Evolutionary conservation across 2,329 filamentous ascomycete species (phyloP).

Genomic region (Leptographium wingfieldii): DNA sequence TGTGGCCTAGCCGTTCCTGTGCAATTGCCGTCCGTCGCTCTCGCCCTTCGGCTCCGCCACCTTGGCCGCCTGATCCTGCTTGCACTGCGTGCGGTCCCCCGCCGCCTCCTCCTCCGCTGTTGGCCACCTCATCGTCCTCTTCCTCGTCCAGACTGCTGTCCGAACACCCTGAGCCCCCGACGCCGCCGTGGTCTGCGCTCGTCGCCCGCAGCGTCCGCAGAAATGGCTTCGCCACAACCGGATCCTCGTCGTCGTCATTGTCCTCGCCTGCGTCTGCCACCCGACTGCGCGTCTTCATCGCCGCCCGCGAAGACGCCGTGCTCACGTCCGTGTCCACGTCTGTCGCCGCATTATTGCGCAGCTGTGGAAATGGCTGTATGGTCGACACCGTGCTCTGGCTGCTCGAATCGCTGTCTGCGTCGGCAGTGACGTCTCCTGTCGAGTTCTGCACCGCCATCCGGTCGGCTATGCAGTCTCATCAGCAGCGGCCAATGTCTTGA

Average conservation of each 20-base stretch:
- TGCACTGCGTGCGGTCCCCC: neutral
- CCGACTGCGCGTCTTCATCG: constrained; percentile 8
- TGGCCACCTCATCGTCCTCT: constrained; percentile 21
- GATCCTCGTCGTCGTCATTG: constrained; percentile 46
- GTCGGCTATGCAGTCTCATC: neutral
- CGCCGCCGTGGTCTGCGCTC: constrained; percentile 31
- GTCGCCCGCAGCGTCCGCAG: constrained; percentile 40
- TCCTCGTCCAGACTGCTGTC: constrained; percentile 13
- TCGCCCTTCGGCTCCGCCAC: neutral
- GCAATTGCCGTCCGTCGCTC: constrained; percentile 1
- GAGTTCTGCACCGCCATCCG: neutral
- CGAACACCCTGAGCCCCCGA: constrained; percentile 13
- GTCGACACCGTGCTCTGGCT: constrained; percentile 10
- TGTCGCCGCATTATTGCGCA: constrained; percentile 27
- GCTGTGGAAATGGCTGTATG: constrained; percentile 22
- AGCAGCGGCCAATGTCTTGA: too few species aligned
- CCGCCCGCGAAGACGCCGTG: neutral
- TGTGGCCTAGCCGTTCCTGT: constrained; percentile 31
- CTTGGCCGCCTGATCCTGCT: too few species aligned
- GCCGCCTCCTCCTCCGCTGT: neutral
- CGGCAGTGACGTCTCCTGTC: constrained; percentile 3
- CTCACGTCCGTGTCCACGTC: constrained; percentile 7
- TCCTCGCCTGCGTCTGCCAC: constrained; percentile 18
- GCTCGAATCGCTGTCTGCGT: constrained; percentile 10
- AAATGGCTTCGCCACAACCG: constrained; percentile 44